These are phyloP conservation scores for Blastobotrys illinoisensis DNA, from an alignment of 1,139 yeast species.

Conservation along the genomic window DNA sequence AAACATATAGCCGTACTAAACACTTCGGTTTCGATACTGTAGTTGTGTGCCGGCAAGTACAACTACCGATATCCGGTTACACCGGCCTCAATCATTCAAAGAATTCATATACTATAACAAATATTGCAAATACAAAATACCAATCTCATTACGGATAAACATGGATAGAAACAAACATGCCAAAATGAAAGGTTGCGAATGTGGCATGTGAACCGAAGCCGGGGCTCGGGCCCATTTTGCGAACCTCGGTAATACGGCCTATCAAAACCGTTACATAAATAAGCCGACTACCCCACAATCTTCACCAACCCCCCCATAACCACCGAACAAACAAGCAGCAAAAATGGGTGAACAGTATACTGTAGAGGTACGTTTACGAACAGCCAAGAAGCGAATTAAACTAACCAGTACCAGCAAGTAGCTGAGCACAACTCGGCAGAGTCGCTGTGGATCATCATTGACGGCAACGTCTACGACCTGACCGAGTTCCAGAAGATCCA, in stretches of 20 bases:
- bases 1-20: too few relatives aligned
- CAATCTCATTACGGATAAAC: too few relatives aligned
- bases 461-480: constrained; percentile 83
- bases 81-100: too few relatives aligned
- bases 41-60: too few relatives aligned
- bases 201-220: not conserved
- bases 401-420: constrained; percentile 47
- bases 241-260: not conserved
- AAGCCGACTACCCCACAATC: not conserved
- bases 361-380: not conserved
- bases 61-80: too few relatives aligned
- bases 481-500: constrained; percentile 83
- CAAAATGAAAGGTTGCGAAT: too few relatives aligned
- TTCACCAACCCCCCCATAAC: not conserved
- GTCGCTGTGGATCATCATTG: constrained; percentile 83
- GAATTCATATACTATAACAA: too few relatives aligned
- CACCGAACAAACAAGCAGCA: not conserved
- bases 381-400: too few relatives aligned
- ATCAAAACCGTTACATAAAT: not conserved
- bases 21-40: too few relatives aligned
- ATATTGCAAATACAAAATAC: too few relatives aligned
- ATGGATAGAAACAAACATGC: too few relatives aligned
- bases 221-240: not conserved
- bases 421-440: constrained; percentile 70
- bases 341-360: not conserved